Evolutionary conservation across 2,329 filamentous ascomycete species (phyloP).

Genomic region (Lachnellula willkommii): DNA sequence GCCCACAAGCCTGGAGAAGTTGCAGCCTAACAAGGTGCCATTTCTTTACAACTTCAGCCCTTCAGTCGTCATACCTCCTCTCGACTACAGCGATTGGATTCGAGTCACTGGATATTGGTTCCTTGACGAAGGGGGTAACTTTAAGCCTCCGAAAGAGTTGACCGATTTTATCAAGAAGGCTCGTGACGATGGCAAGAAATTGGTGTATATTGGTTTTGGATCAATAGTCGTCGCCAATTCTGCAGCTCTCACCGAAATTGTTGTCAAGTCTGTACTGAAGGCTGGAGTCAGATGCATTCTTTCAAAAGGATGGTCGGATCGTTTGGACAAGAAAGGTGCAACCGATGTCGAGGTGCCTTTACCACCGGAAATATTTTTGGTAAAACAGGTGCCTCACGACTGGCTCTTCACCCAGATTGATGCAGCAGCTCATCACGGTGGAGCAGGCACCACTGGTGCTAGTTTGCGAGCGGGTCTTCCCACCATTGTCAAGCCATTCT

Average conservation of each 20-base stretch:
- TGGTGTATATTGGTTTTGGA: conserved; percentile 96
- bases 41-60: conserved; percentile 98
- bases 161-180: conserved; percentile 78
- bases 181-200: conserved; percentile 73
- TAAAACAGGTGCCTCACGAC: conserved; percentile 88
- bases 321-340: conserved; percentile 55
- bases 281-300: conserved; percentile 92
- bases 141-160: conserved; percentile 70
- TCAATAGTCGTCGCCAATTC: conserved; percentile 93
- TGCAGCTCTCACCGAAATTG: conserved; percentile 80
- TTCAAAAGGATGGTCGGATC: conserved; percentile 95
- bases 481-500: conserved; percentile 37
- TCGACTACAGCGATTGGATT: conserved; percentile 98
- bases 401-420: conserved; percentile 65
- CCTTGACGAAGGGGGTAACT: conserved; percentile 67
- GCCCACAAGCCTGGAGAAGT: conserved; percentile 77
- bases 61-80: conserved; percentile 83
- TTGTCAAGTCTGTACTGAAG: conserved; percentile 84
- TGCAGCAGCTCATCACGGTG: conserved; percentile 28
- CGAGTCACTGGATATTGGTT: conserved; percentile 98
- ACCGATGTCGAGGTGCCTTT: conserved; percentile 56
- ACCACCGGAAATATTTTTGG: conserved; percentile 77
- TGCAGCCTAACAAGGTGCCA: conserved; percentile 96
- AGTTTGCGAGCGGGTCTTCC: conserved; percentile 33
- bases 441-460: conserved; percentile 29